Evolutionary conservation across 345 rosid genomes (phyloP).

Genomic region (Turnera subulata): DNA sequence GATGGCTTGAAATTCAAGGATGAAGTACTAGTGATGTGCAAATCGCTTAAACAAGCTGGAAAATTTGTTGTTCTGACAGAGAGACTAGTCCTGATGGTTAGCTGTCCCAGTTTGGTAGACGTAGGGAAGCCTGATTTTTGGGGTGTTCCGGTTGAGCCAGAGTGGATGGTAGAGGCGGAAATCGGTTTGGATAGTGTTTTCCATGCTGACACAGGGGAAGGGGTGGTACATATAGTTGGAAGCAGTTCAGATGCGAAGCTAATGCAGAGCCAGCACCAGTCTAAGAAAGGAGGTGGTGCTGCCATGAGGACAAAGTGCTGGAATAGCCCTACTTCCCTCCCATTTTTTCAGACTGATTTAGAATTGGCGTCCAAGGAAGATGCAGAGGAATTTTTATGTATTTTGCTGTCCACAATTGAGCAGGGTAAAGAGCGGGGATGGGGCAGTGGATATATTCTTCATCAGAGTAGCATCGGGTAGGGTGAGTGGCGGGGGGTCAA

Average conservation of each 20-base stretch:
- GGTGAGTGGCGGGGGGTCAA: conserved; percentile 2
- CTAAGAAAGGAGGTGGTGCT: conserved; percentile 41
- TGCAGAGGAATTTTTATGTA: conserved; percentile 41
- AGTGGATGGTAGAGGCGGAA: conserved; percentile 73
- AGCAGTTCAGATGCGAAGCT: conserved; percentile 58
- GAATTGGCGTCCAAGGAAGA: conserved; percentile 55
- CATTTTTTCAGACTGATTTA: conserved; percentile 66
- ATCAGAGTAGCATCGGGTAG: conserved; percentile 37
- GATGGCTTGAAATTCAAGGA: conserved; percentile 60
- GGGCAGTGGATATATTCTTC: conserved; percentile 50
- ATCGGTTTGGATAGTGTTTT: conserved; percentile 67
- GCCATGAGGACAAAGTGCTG: conserved; percentile 46
- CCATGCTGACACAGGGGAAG: conserved; percentile 50
- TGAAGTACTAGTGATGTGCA: conserved; percentile 59
- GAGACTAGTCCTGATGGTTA: conserved; percentile 54
- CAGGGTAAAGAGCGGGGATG: conserved; percentile 53
- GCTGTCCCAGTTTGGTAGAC: conserved; percentile 62
- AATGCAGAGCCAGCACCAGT: conserved; percentile 54
- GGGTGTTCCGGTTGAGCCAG: conserved; percentile 61
- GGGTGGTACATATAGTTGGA: conserved; percentile 66
- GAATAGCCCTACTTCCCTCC: conserved; percentile 54
- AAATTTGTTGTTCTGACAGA: conserved; percentile 58
- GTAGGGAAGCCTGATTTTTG: conserved; percentile 56
- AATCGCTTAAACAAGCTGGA: conserved; percentile 67
- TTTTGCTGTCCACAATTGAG: conserved; percentile 57